Percentiles rank a stretch among this genome's conserved stretches.
Conservation (phyloP, 257 asterid species). For the Henckelia pumila region DNA sequence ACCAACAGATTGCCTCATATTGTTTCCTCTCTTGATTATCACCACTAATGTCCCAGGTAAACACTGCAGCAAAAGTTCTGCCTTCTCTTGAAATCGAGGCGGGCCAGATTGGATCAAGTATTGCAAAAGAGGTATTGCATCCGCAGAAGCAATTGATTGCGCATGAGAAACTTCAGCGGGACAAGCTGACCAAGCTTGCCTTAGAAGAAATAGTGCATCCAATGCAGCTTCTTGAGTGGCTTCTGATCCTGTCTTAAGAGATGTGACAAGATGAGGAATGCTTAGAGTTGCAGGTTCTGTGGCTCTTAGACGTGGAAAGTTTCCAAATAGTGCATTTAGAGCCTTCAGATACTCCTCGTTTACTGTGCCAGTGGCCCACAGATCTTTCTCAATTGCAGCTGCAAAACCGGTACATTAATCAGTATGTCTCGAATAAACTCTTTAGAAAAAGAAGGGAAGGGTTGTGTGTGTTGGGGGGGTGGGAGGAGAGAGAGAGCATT, state of each 20-base stretch:
- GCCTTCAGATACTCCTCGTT: slow-evolving; percentile 93
- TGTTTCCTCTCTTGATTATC: slow-evolving; percentile 85
- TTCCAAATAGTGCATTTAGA: slow-evolving; percentile 82
- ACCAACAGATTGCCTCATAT: slow-evolving; percentile 98
- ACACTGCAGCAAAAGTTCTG: slow-evolving; percentile 90
- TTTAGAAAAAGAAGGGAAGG: no score
- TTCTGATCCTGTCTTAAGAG: slow-evolving; percentile 93
- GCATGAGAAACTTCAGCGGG: slow-evolving; percentile 97
- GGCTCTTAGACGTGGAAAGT: slow-evolving; percentile 94
- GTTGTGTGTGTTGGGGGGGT: no score
- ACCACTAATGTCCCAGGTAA: slow-evolving; percentile 88
- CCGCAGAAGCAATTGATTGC: slow-evolving; percentile 96
- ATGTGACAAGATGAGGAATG: slow-evolving; percentile 90
- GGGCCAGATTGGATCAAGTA: slow-evolving; percentile 96
- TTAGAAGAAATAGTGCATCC: slow-evolving; percentile 83
- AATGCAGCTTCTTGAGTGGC: slow-evolving; percentile 98
- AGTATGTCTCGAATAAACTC: background rate
- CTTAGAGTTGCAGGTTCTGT: slow-evolving; percentile 96
- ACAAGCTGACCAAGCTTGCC: slow-evolving; percentile 99
- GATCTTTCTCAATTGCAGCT: slow-evolving; percentile 95
- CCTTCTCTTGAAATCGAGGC: slow-evolving; percentile 93
- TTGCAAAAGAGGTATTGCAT: slow-evolving; percentile 85
- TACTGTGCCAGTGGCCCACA: slow-evolving; percentile 92
- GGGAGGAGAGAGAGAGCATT: no score
- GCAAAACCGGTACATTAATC: slow-evolving; percentile 18